Base-by-base conservation (phyloP, 352 stramenopile species). In the Phytopythium oedochilum region DNA sequence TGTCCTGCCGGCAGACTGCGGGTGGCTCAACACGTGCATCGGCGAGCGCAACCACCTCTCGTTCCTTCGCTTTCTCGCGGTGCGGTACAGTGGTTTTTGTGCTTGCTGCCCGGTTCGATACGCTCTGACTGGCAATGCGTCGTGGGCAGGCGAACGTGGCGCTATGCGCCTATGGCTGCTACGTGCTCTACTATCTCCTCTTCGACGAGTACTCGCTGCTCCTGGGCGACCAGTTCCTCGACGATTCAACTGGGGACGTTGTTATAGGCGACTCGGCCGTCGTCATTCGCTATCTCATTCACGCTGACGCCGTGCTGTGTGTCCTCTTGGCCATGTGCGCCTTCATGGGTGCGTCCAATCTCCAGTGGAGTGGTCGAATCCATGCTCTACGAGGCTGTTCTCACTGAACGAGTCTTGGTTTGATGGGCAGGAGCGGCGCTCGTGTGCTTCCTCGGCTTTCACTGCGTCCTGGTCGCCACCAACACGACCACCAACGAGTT, bases 401-500 rank as follows among this genome's bases (percentile, higher is more conserved):
- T 9, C 18, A 23, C 32, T 36, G 32, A 11, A 17, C 32, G 7
- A 17, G 32, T 11, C 5, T 9, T 32, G 29, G n/a, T n/a, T n/a
- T 15, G 32, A 36, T 15, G 7, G 32, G 7, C 50, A 83, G 73
- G 73, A 6, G n/a, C 49, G 35, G 35, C 32, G 6, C 51, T 74
- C 5, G 73, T 61, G 3, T 54, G 55, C 17, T 88, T 91, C 59
- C 68, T 62, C 34, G 45, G 49, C 18, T 90, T 87, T 51, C 77
- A 88, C 26, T 63, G 69, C 48, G 82, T 75, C 28, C 55, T 90
- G 29, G 70, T 85, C 17, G 64, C 61, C 25, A 68, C 25, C 29
- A 88, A 90, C 59, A 55, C 59, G 22, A 91, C 80, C 10, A 91
- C 80, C 2, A 90, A 88, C 57, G 80, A 88, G 50, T 88, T 88